phyloP scores from a whole-genome alignment of 2,329 filamentous ascomycete species.

The Verticillium alfalfae region DNA sequence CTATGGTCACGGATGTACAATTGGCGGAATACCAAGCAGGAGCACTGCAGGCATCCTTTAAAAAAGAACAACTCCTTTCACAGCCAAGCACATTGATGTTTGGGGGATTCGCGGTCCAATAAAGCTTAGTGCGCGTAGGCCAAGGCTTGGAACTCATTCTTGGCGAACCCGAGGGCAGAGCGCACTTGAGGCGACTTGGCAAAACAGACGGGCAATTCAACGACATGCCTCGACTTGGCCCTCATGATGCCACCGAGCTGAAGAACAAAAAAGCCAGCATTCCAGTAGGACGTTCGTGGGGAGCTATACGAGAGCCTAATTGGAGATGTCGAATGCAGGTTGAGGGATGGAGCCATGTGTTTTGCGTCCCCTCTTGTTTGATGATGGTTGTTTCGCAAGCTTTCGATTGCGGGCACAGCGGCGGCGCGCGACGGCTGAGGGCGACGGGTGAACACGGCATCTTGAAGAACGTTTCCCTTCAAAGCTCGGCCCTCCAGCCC shows the following conservation, averaged over 20 bases:
- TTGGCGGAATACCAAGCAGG: background rate
- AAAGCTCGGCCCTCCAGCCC: background rate
- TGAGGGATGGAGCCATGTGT: no score
- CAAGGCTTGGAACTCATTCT: background rate
- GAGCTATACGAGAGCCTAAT: background rate
- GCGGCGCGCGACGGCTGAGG: background rate
- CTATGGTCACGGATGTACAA: background rate
- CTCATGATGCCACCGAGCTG: background rate
- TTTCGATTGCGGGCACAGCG: background rate
- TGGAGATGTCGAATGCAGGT: no score
- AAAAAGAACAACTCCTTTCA: background rate
- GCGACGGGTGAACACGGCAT: background rate
- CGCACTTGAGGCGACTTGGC: background rate
- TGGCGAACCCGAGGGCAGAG: background rate
- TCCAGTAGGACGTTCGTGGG: background rate
- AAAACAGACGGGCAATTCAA: background rate
- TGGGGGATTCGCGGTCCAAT: background rate
- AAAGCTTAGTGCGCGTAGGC: background rate
- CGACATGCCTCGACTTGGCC: background rate
- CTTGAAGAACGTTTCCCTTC: no score
- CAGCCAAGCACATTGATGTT: background rate
- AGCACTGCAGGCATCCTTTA: background rate
- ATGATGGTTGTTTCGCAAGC: background rate
- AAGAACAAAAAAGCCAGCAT: background rate
- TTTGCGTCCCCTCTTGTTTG: background rate